Conservation (phyloP, 805 yeast species). For the Nakazawaea ishiwadae region DNA sequence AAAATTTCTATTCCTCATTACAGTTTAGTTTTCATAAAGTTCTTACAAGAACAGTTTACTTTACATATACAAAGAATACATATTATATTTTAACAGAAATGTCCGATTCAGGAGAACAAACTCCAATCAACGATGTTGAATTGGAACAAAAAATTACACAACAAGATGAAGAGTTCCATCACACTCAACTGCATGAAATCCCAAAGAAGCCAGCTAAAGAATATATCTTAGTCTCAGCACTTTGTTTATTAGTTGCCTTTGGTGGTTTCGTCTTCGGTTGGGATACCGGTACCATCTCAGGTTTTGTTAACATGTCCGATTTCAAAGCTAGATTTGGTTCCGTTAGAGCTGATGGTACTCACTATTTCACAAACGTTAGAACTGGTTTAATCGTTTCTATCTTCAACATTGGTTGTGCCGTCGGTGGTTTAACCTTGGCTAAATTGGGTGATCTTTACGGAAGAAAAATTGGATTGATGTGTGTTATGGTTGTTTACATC, state of each 20-base stretch:
- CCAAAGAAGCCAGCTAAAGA: constrained; percentile 21
- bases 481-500: constrained; percentile 50
- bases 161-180: neutral
- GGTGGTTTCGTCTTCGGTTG: constrained; percentile 78
- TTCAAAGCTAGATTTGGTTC: constrained; percentile 51
- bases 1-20: too few species aligned
- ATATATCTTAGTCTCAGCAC: constrained; percentile 23
- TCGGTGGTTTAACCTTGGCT: constrained; percentile 62
- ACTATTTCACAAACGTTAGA: constrained; percentile 45
- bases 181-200: constrained; percentile 12
- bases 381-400: constrained; percentile 64
- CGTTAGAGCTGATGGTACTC: constrained; percentile 31
- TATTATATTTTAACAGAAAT: constrained; percentile 4
- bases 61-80: too few species aligned
- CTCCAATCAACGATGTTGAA: constrained; percentile 10
- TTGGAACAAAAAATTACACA: constrained; percentile 6
- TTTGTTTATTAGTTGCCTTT: constrained; percentile 59
- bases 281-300: constrained; percentile 77
- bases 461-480: constrained; percentile 52
- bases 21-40: too few species aligned
- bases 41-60: too few species aligned
- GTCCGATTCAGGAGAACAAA: constrained; percentile 12
- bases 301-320: constrained; percentile 62
- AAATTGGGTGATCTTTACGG: constrained; percentile 57
- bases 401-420: constrained; percentile 67